These are phyloP conservation scores for Blastocystis sp. DNA, from an alignment of 352 stramenopile genomes.

Conservation along the genomic window DNA sequence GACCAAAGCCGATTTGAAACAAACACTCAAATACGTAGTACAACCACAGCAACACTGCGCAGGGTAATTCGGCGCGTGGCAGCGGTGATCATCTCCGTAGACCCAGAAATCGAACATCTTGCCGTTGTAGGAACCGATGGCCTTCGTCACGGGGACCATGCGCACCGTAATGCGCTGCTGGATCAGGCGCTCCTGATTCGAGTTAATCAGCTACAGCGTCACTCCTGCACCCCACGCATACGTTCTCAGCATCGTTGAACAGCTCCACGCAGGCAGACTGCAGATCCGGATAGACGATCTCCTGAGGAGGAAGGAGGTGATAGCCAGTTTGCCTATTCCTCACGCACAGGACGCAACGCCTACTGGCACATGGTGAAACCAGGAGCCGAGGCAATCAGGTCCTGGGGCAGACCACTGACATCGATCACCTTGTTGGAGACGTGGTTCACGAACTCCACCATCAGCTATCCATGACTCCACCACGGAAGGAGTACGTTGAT, in stretches of 20 bases:
- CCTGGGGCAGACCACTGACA: neutral
- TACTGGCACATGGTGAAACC: neutral
- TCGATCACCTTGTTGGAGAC: constrained; percentile 3
- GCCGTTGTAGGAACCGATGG: neutral
- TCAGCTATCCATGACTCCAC: neutral
- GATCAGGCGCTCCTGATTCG: neutral
- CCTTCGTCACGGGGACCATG: constrained; percentile 3
- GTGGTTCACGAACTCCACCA: constrained; percentile 9
- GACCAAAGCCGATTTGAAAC: too few relatives aligned
- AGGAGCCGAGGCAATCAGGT: neutral
- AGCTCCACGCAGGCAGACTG: neutral
- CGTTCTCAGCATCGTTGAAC: neutral
- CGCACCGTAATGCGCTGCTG: constrained; percentile 2
- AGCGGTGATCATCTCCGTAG: neutral
- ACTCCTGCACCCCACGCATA: neutral
- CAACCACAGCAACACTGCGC: constrained; percentile 52
- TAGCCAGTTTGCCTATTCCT: neutral
- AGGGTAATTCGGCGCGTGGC: constrained; percentile 25
- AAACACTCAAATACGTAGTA: constrained; percentile 29
- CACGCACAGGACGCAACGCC: neutral
- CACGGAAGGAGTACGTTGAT: neutral
- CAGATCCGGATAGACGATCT: neutral
- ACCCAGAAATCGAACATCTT: constrained; percentile 1
- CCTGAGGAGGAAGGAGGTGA: neutral
- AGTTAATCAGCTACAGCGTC: neutral